Base-by-base conservation (phyloP, 1,284 basidiomycete genomes). In the Inonotus hispidus region DNA sequence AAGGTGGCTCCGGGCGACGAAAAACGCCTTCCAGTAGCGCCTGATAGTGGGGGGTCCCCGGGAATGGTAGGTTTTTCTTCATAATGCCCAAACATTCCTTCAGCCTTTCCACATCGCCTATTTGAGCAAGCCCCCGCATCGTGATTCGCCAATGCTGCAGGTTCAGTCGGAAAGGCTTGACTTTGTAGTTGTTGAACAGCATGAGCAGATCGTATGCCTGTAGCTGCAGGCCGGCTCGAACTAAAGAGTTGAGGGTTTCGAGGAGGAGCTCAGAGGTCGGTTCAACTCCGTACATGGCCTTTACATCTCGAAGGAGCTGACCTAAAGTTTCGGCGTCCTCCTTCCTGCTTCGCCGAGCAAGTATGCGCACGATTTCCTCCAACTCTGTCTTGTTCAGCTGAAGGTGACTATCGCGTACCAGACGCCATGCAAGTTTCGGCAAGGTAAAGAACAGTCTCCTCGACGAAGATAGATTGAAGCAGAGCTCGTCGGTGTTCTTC, bases 1-100 rank as follows among this genome's bases (percentile, higher is more conserved):
- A 83, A 72, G 63, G 84, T 73, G 53, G 81, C 73, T 59, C 71
- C 69, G 70, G 78, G 82, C 10, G 49, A 14, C 29, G 39, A 35
- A 49, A n/a, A 16, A 61, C 37, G 2, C 35, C 35, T 21, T 57
- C 45, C 7, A 61, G 19, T n/a, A 61, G n/a, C 13, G 39, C 47
- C 2, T 37, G 29, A 27, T 57, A 61, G 41, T 61, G 60, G 5
- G 55, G 8, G 35, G 3, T 53, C 29, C 41, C 56, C 5, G 60
- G 60, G 32, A 57, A 57, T 19, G 60, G 60, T 49, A 55, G 57
- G 23, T 38, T 32, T 21, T 14, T 21, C n/a, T 57, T 61, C 60
- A 61, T 61, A 41, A 53, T 53, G n/a, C 16, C 8, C 37, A 62
- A 21, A 43, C 61, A 58, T 23, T 53, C 45, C 52, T 59, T 53